Base-by-base conservation (phyloP, 2,329 filamentous ascomycete genomes). In the Aspergillus ochraceus region DNA sequence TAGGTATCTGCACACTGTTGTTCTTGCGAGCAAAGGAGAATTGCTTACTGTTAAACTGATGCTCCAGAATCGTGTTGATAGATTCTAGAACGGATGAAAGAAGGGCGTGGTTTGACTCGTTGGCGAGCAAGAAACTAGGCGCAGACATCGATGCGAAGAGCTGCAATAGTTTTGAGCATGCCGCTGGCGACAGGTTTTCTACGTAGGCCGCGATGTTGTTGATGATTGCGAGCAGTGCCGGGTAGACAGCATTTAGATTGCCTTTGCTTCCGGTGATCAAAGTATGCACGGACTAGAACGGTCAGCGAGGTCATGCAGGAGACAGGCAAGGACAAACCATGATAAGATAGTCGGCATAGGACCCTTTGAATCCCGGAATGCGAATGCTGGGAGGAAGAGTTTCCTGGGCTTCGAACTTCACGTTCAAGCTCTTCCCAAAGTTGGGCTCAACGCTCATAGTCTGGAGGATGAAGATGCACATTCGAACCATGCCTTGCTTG, bases 391-490 rank as follows among this genome's bases (percentile, higher is more conserved):
- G 77, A 12, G 95, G 95, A 17, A 99, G 80, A 5, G 90, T 93
- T 56, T 97, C 92, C 73, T 97, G 94, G 1, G 88, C 90, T 63
- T 92, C 89, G 67, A 99, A 98, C 17, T 82, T 84, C 76, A 92
- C 93, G 77, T 97, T 98, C 54, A 99, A 82, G 68, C 92, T 94
- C 71, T 89, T 86, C 30, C 92, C 94, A 76, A 98, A 98, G 63
- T 90, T 92, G 58, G 89, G 86, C 76, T 98, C 95, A 2, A 96
- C 92, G 70, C 94, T 98, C 70, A 99, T 80, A 0, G 95, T 98
- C 76, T 99, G 95, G 46, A 99, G 79, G 49, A 98, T 84, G 74
- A 99, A 98, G n/a, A 96, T 89, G 76, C 95, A 97, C 92, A 98
- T 97, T 57, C 95, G 86, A 26, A 98, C 91, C 1, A 97, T 84